These are phyloP conservation scores for Ilex aquifolium DNA, from an alignment of 257 asterid species.

Conservation along the genomic window DNA sequence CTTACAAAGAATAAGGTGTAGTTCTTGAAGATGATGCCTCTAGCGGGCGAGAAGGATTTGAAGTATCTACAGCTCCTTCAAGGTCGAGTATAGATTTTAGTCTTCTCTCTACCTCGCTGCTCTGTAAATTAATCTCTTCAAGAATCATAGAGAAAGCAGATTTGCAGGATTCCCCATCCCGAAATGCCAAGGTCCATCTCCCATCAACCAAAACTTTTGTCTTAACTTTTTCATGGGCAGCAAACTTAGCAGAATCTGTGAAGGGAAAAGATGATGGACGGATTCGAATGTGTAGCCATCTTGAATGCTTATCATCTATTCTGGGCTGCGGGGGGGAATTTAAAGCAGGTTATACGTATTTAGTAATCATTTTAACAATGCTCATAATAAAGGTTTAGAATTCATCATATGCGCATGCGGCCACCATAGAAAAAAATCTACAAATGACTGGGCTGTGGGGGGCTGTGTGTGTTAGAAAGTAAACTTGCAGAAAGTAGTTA, in stretches of 20 bases:
- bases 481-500: no score
- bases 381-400: not conserved
- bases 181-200: conserved; percentile 94
- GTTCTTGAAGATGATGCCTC: conserved; percentile 34
- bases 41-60: conserved; percentile 13
- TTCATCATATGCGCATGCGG: not conserved
- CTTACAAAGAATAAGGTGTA: conserved; percentile 21
- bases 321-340: conserved; percentile 49
- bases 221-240: conserved; percentile 51
- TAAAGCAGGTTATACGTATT: not conserved
- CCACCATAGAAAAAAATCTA: not conserved
- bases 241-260: conserved; percentile 34
- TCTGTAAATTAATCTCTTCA: conserved; percentile 58
- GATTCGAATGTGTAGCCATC: conserved; percentile 95
- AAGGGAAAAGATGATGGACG: conserved; percentile 74
- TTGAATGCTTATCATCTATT: conserved; percentile 68
- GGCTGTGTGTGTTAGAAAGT: not conserved
- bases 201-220: conserved; percentile 77
- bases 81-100: conserved; percentile 57
- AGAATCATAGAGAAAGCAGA: conserved; percentile 60
- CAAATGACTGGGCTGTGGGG: not conserved
- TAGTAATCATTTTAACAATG: not conserved
- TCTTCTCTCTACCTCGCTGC: conserved; percentile 52
- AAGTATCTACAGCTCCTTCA: conserved; percentile 24
- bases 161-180: conserved; percentile 71